These are phyloP conservation scores for Astrothelium macrocarpum DNA, from an alignment of 495 filamentous ascomycete genomes.

Conservation along the genomic window DNA sequence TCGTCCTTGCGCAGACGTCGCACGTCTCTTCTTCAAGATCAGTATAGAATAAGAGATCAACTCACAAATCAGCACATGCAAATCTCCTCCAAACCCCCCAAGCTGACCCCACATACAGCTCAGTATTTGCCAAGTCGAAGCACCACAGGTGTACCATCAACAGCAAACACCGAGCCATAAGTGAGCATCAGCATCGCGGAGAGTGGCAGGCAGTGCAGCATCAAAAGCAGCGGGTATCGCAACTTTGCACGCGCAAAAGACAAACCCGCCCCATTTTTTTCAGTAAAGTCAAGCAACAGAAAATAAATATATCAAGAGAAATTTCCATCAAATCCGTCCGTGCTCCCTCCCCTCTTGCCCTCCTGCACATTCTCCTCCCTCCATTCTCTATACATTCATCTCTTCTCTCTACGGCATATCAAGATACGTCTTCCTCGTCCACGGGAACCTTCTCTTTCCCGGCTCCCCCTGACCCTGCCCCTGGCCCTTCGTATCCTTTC, in stretches of 20 bases:
- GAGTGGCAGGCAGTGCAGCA: no score
- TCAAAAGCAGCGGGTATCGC: no score
- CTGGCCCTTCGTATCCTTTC: constrained; percentile 7
- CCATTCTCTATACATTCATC: not conserved
- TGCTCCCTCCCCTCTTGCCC: not conserved
- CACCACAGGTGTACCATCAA: no score
- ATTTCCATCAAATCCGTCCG: no score
- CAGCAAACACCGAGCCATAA: no score
- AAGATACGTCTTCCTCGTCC: constrained; percentile 14
- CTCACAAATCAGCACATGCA: not conserved
- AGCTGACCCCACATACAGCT: not conserved
- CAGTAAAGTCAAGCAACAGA: no score
- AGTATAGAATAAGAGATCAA: not conserved
- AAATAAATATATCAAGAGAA: no score
- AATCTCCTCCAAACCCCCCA: not conserved
- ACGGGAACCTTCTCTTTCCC: constrained; percentile 11
- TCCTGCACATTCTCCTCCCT: not conserved
- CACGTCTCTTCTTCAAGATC: not conserved
- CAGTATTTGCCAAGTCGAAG: no score
- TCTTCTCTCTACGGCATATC: constrained; percentile 14
- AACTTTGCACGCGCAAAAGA: no score
- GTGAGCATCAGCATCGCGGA: no score
- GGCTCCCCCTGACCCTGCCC: constrained; percentile 2
- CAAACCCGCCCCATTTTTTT: no score
- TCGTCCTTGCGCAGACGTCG: not conserved